Percentiles rank a stretch among this genome's conserved stretches.
phyloP scores from a whole-genome alignment of 805 yeast genomes.

The Saccharomycopsis sp. region DNA sequence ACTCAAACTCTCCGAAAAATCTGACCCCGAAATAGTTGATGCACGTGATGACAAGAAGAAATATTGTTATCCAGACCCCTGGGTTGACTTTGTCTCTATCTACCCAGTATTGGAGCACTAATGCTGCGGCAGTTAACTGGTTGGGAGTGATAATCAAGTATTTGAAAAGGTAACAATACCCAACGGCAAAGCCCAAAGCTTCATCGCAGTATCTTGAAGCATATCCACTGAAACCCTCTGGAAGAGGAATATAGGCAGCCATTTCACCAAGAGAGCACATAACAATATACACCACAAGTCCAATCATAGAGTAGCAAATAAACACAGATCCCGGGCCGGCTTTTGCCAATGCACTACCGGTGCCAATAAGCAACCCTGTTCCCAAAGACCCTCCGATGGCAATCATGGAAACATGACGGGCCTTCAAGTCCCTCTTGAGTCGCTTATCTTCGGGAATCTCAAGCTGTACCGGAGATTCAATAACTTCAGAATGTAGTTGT shows the following conservation, averaged over 20 bases:
- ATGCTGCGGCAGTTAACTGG: slow-evolving; percentile 50
- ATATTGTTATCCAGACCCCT: slow-evolving; percentile 45
- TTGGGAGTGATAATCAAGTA: slow-evolving; percentile 49
- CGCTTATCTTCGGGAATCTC: slow-evolving; percentile 1
- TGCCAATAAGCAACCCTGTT: slow-evolving; percentile 73
- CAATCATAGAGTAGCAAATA: slow-evolving; percentile 62
- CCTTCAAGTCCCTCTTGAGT: slow-evolving; percentile 25
- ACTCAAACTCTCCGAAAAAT: slow-evolving; percentile 40
- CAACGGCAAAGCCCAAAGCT: slow-evolving; percentile 52
- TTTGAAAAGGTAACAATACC: slow-evolving; percentile 46
- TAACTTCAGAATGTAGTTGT: background rate
- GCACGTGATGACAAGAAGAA: slow-evolving; percentile 36
- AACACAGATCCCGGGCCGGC: slow-evolving; percentile 66
- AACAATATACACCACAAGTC: slow-evolving; percentile 62
- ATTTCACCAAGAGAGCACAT: slow-evolving; percentile 66
- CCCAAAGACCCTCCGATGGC: slow-evolving; percentile 83
- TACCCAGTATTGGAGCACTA: slow-evolving; percentile 50
- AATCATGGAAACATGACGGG: slow-evolving; percentile 63
- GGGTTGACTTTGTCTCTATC: slow-evolving; percentile 34
- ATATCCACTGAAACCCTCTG: slow-evolving; percentile 61
- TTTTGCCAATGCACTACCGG: slow-evolving; percentile 58
- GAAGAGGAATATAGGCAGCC: slow-evolving; percentile 58
- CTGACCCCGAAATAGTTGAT: slow-evolving; percentile 41
- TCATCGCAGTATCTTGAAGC: slow-evolving; percentile 49
- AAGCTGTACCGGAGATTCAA: background rate